Percentiles rank a stretch among this genome's conserved stretches.
These are phyloP conservation scores for Phytophthora chlamydospora DNA, from an alignment of 352 stramenopile genomes.

Conservation along the genomic window DNA sequence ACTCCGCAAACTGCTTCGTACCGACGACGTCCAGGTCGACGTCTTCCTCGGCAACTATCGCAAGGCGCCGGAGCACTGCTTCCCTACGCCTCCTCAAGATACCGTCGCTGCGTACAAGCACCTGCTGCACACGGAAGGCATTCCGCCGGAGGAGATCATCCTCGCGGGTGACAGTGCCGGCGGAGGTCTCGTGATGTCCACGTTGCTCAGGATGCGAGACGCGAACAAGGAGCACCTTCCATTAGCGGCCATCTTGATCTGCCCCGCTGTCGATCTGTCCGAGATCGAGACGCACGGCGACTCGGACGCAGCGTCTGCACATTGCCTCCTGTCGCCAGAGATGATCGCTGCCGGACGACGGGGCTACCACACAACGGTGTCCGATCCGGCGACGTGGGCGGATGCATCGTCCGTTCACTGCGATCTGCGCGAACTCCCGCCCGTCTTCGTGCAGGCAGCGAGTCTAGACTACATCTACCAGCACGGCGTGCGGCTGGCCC, in stretches of 20 bases:
- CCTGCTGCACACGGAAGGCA: constrained; percentile 35
- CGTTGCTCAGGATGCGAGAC: constrained; percentile 42
- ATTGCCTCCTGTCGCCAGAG: constrained; percentile 40
- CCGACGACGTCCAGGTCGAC: constrained; percentile 31
- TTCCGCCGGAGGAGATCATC: constrained; percentile 39
- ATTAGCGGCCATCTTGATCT: constrained; percentile 40
- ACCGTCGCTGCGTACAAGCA: constrained; percentile 47
- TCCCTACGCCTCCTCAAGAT: constrained; percentile 49
- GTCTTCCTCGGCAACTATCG: constrained; percentile 57
- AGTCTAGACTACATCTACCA: constrained; percentile 49
- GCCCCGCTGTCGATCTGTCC: constrained; percentile 55
- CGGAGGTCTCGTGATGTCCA: constrained; percentile 48
- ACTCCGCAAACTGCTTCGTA: constrained; percentile 8
- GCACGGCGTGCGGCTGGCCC: constrained; percentile 36
- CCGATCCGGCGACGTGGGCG: constrained; percentile 34
- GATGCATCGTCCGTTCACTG: constrained; percentile 61
- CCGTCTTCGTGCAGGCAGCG: constrained; percentile 52
- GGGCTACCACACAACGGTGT: constrained; percentile 25
- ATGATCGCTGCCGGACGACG: constrained; percentile 28
- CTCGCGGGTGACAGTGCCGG: constrained; percentile 49
- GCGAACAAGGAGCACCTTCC: constrained; percentile 27
- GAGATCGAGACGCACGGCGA: constrained; percentile 29
- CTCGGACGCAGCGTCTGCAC: constrained; percentile 8
- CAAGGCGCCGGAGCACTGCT: constrained; percentile 50
- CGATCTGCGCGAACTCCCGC: constrained; percentile 47